These are phyloP conservation scores for Simplicillium sp. DNA, from an alignment of 2,329 filamentous ascomycete genomes.

Conservation along the genomic window DNA sequence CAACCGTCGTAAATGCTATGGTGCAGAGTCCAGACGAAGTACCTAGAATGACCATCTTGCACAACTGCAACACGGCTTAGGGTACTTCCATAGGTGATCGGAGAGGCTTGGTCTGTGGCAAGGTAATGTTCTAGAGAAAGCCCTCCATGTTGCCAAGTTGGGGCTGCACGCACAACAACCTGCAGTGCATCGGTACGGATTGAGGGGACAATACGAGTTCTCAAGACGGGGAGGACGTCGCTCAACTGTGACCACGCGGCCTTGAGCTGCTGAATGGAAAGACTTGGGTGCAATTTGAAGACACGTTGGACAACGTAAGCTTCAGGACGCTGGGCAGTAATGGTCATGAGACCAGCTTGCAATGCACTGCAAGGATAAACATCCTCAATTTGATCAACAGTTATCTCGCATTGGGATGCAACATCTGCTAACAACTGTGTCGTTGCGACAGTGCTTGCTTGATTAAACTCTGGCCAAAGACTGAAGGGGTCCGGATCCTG, in stretches of 20 bases:
- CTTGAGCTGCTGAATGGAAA: slow-evolving; percentile 4
- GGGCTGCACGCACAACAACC: slow-evolving; percentile 1
- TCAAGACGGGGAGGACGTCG: not conserved
- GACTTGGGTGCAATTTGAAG: slow-evolving; percentile 2
- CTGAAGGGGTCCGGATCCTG: too few species aligned
- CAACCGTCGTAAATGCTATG: slow-evolving; percentile 14
- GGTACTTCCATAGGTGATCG: slow-evolving; percentile 3
- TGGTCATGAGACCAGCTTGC: slow-evolving; percentile 5
- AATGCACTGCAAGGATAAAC: slow-evolving; percentile 7
- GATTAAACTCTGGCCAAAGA: too few species aligned
- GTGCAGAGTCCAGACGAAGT: slow-evolving; percentile 9
- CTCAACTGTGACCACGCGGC: slow-evolving; percentile 1
- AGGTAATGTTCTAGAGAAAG: slow-evolving; percentile 1
- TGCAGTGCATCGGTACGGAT: slow-evolving; percentile 3
- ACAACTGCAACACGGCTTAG: slow-evolving; percentile 2
- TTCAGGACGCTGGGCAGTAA: slow-evolving; percentile 3
- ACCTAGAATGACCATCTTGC: not conserved
- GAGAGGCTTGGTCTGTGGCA: slow-evolving; percentile 1
- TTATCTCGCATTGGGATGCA: not conserved
- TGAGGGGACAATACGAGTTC: slow-evolving; percentile 4
- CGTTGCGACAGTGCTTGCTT: too few species aligned
- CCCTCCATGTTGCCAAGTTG: slow-evolving; percentile 2
- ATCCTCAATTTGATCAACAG: slow-evolving; percentile 1
- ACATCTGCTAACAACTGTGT: slow-evolving; percentile 12
- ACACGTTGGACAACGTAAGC: slow-evolving; percentile 4